phyloP scores from a whole-genome alignment of 2,329 filamentous ascomycete genomes.

The Exophiala phaeomuriformis region DNA sequence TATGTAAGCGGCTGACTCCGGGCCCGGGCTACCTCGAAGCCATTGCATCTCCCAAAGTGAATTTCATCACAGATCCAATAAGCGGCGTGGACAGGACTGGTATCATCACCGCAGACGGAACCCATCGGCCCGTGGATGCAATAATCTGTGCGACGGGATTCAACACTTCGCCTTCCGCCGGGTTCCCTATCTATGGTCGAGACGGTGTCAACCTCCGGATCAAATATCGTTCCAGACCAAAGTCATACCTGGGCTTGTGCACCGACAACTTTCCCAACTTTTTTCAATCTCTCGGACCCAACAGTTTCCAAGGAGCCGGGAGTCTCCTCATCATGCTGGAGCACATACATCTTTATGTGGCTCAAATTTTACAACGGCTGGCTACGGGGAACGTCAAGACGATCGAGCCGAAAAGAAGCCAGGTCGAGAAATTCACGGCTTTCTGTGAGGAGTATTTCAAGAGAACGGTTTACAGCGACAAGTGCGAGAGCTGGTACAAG shows the following conservation, averaged over 20 bases:
- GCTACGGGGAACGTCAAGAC: slow-evolving; percentile 44
- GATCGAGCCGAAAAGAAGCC: slow-evolving; percentile 38
- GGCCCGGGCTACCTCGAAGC: slow-evolving; percentile 37
- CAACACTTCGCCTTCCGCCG: slow-evolving; percentile 33
- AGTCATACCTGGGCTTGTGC: slow-evolving; percentile 34
- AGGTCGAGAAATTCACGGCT: slow-evolving; percentile 44
- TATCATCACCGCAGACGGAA: slow-evolving; percentile 29
- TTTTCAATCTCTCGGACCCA: slow-evolving; percentile 33
- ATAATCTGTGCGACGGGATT: slow-evolving; percentile 38
- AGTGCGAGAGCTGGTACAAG: slow-evolving; percentile 50
- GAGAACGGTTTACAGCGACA: slow-evolving; percentile 26
- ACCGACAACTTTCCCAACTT: slow-evolving; percentile 33
- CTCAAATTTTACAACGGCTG: slow-evolving; percentile 44
- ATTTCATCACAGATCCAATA: slow-evolving; percentile 16
- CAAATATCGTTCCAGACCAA: slow-evolving; percentile 29
- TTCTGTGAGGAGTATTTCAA: slow-evolving; percentile 45
- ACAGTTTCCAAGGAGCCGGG: slow-evolving; percentile 30
- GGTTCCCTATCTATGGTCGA: slow-evolving; percentile 34
- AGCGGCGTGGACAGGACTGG: slow-evolving; percentile 18
- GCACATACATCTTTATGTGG: slow-evolving; percentile 28
- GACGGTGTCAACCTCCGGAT: slow-evolving; percentile 27
- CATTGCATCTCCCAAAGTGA: slow-evolving; percentile 26
- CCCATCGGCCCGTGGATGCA: slow-evolving; percentile 31
- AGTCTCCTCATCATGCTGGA: slow-evolving; percentile 26
- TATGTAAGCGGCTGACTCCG: slow-evolving; percentile 41